Conservation (phyloP, 257 asterid genomes). For the Apocynum venetum region DNA sequence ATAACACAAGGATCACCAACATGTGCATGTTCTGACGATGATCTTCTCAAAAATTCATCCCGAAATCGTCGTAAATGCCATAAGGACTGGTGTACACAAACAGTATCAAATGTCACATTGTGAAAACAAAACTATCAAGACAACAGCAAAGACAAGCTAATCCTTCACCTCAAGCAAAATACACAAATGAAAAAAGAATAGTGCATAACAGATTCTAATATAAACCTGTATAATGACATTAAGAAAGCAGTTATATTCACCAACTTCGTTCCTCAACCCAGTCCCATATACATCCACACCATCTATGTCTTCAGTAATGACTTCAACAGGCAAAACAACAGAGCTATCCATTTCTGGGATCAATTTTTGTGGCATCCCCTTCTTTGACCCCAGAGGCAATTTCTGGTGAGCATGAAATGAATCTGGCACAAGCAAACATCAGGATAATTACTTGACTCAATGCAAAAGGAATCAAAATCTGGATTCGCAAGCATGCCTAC, state of each 20-base stretch:
- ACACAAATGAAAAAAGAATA: conserved; percentile 10
- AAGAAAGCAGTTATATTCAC: conserved; percentile 95
- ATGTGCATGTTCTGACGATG: conserved; percentile 68
- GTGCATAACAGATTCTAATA: conserved; percentile 12
- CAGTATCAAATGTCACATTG: background rate
- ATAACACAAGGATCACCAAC: conserved; percentile 94
- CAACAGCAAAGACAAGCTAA: conserved; percentile 1
- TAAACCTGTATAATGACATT: conserved; percentile 98
- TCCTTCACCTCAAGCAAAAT: background rate
- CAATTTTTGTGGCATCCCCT: conserved; percentile 34
- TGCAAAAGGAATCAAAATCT: background rate
- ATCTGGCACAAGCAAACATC: conserved; percentile 40
- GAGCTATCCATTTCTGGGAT: conserved; percentile 35
- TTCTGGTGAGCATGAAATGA: conserved; percentile 47
- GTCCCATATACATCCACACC: conserved; percentile 60
- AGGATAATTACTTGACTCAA: background rate
- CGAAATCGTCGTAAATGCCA: conserved; percentile 87
- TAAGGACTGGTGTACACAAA: conserved; percentile 54
- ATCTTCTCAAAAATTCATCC: conserved; percentile 71
- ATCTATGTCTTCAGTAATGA: conserved; percentile 26
- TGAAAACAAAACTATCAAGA: conserved; percentile 20
- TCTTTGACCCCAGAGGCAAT: conserved; percentile 35
- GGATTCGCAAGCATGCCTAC: background rate
- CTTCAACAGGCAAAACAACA: conserved; percentile 30
- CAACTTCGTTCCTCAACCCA: conserved; percentile 89